Conservation (phyloP, 1,284 basidiomycete species). For the Wallemia hederae region DNA sequence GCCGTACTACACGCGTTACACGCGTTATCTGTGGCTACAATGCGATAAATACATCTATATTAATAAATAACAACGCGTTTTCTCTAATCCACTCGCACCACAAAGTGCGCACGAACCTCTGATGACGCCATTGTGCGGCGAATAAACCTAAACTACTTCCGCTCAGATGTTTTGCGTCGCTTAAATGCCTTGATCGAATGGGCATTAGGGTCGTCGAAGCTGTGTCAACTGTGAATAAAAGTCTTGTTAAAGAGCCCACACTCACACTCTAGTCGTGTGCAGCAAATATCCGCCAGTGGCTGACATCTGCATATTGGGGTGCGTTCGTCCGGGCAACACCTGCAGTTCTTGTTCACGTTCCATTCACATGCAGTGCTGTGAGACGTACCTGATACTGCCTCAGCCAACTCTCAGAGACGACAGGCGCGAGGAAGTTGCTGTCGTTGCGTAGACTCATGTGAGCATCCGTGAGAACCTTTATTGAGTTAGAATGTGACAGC, state of each 20-base stretch:
- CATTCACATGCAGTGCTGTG: not conserved
- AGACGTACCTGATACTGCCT: slow-evolving; percentile 50
- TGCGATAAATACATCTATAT: not conserved
- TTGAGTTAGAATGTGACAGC: slow-evolving; percentile 1
- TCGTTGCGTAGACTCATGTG: slow-evolving; percentile 38
- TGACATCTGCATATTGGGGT: slow-evolving; percentile 77
- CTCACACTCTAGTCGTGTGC: slow-evolving; percentile 55
- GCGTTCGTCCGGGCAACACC: slow-evolving; percentile 76
- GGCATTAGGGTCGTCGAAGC: not conserved
- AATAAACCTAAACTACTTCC: not conserved
- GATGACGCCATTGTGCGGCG: too few species aligned
- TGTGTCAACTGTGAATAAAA: not conserved
- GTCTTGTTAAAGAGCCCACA: slow-evolving; percentile 4
- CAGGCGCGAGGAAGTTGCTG: slow-evolving; percentile 43
- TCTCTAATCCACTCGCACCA: too few species aligned
- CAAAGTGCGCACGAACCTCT: too few species aligned
- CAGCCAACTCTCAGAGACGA: slow-evolving; percentile 62
- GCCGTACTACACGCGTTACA: not conserved
- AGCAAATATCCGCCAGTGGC: slow-evolving; percentile 70
- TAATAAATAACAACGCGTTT: not conserved
- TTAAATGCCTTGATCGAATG: not conserved
- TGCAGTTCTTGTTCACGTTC: slow-evolving; percentile 7
- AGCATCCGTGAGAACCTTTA: slow-evolving; percentile 35
- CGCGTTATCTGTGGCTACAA: too few species aligned
- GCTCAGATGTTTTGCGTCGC: not conserved